Evolutionary conservation across 1,284 basidiomycete species (phyloP).

Genomic region (Marasmius oreades): DNA sequence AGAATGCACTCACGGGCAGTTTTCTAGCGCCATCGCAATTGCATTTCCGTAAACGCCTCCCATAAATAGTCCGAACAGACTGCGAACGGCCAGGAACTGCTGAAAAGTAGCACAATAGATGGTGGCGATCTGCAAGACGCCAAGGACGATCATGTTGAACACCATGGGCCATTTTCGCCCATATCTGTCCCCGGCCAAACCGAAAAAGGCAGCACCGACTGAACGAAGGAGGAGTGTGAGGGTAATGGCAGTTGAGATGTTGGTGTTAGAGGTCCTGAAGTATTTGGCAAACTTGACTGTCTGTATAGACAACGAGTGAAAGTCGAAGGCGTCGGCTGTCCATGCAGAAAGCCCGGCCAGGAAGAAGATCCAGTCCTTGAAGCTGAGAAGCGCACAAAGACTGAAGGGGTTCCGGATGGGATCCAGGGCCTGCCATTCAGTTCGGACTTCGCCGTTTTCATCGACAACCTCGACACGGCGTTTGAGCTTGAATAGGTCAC

Average conservation of each 20-base stretch:
- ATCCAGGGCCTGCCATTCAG: slow-evolving; percentile 5
- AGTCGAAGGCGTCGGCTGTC: slow-evolving; percentile 9
- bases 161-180: slow-evolving; percentile 11
- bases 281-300: slow-evolving; percentile 4
- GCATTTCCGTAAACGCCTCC: slow-evolving; percentile 15
- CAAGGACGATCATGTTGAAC: slow-evolving; percentile 9
- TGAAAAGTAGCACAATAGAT: slow-evolving; percentile 6
- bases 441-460: slow-evolving; percentile 1
- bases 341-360: slow-evolving; percentile 4
- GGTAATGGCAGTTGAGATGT: slow-evolving; percentile 16
- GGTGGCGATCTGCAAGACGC: slow-evolving; percentile 8
- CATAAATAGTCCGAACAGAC: slow-evolving; percentile 11
- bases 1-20: slow-evolving; percentile 4
- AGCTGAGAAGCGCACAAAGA: not conserved
- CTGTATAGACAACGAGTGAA: slow-evolving; percentile 6
- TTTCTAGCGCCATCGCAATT: slow-evolving; percentile 14
- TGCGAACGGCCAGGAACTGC: slow-evolving; percentile 8
- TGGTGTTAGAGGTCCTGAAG: not conserved
- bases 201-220: slow-evolving; percentile 14
- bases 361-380: slow-evolving; percentile 5
- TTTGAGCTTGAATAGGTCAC: slow-evolving; percentile 5
- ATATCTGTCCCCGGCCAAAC: slow-evolving; percentile 1
- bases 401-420: slow-evolving; percentile 2
- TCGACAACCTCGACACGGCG: slow-evolving; percentile 5
- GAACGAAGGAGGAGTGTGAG: slow-evolving; percentile 18